These are phyloP conservation scores for Clonostachys rosea DNA, from an alignment of 2,329 filamentous ascomycete genomes.

Conservation along the genomic window DNA sequence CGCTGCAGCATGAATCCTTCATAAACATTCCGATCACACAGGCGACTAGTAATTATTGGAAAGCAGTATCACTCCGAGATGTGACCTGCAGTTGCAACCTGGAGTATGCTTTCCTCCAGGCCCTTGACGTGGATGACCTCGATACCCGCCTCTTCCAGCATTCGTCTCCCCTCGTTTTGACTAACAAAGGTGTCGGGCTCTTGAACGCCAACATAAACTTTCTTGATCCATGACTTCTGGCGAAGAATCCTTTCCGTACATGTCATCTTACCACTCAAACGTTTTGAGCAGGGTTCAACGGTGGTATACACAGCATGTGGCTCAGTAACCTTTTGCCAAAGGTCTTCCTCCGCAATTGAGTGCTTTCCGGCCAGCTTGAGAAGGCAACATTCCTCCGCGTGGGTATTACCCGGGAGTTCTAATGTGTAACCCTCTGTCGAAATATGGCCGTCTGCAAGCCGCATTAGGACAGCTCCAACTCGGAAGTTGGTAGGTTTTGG, in stretches of 20 bases:
- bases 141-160: slow-evolving; percentile 69
- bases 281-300: slow-evolving; percentile 77
- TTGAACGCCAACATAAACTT: slow-evolving; percentile 81
- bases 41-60: slow-evolving; percentile 27
- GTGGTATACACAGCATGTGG: slow-evolving; percentile 73
- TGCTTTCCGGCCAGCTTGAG: slow-evolving; percentile 59
- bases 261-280: slow-evolving; percentile 68
- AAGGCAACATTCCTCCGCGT: slow-evolving; percentile 92
- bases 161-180: slow-evolving; percentile 69
- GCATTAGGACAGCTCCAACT: slow-evolving; percentile 84
- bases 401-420: slow-evolving; percentile 87
- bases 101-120: slow-evolving; percentile 75
- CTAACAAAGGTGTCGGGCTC: slow-evolving; percentile 90
- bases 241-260: slow-evolving; percentile 77
- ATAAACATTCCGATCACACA: too few relatives aligned
- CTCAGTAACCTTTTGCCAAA: slow-evolving; percentile 32
- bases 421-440: slow-evolving; percentile 85
- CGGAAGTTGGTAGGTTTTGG: slow-evolving; percentile 89
- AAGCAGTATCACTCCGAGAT: slow-evolving; percentile 7
- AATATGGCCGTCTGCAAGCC: slow-evolving; percentile 49
- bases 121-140: slow-evolving; percentile 69
- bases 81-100: slow-evolving; percentile 81
- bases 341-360: slow-evolving; percentile 44
- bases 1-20: too few relatives aligned
- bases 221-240: slow-evolving; percentile 58